Base-by-base conservation (phyloP, 2,329 filamentous ascomycete genomes). In the Pyrenochaeta sp. region DNA sequence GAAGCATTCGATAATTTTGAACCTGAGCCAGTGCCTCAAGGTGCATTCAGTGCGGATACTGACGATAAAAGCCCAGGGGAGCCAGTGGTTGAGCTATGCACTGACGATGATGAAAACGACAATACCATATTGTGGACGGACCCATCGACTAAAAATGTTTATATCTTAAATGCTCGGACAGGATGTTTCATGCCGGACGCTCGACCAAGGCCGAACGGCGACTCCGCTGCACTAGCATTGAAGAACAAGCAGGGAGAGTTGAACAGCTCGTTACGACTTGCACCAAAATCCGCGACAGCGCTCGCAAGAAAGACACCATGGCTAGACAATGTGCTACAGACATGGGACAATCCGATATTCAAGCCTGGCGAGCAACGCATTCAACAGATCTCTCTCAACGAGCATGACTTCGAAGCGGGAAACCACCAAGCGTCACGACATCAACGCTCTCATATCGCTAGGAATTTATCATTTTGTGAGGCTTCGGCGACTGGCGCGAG, bases 291-390 rank as follows among this genome's bases (percentile, higher is more conserved):
- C 19, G 36, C 50, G 34, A 63, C 62, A 9, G 44, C 51, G 5
- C 56, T 58, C 6, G 34, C 46, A 8, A 48, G 48, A 13, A 59
- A 63, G 10, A 69, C 62, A 2, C 65, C 68, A 9, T 92, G 90
- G 90, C 77, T 93, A 2, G 80, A 83, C 8, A 78, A 82, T 6
- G 67, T 94, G 6, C 76, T 92, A 1, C 74, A 82, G 36, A 81
- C 80, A 8, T 96, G 92, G 91, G 77, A 90, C 8, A 96, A 93
- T 58, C 91, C 92, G 0, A 80, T 91, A 0, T 97, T 96, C 72
- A 78, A 83, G n/a, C 74, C 74, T 1, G 74, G 80, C 13, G 80
- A 85, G 63, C 72, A 75, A 42, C 69, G 70, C 13, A 80, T 86
- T 52, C 76, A 68, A 44, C 76, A 77, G 50, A 58, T 78, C n/a